A percentile compares a stretch with the other conserved stretches of the same genome.
Evolutionary conservation across 2,329 filamentous ascomycete species (phyloP).

Genomic region (Ophiostoma sp.): DNA sequence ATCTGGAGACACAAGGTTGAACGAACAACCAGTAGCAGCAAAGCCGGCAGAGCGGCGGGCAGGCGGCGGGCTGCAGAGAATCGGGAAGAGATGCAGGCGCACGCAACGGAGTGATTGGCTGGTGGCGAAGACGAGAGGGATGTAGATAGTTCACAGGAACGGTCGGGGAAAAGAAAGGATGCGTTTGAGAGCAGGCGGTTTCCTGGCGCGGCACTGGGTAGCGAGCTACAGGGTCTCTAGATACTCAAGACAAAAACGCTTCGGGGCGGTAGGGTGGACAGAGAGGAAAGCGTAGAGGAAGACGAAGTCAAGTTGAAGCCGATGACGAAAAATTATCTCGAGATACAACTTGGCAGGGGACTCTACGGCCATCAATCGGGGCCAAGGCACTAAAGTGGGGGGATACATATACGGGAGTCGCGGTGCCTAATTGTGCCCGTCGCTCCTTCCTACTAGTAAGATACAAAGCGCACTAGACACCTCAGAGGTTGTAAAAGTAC

Average conservation of each 20-base stretch:
- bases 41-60: not conserved
- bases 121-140: not conserved
- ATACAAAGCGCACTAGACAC: not conserved
- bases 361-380: not conserved
- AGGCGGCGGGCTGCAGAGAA: not conserved
- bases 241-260: not conserved
- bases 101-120: not conserved
- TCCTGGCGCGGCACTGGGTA: not conserved
- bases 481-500: no score
- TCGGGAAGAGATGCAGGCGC: not conserved
- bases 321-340: conserved; percentile 6
- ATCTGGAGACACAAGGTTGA: not conserved
- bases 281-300: not conserved
- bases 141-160: not conserved
- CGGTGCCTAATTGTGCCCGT: not conserved
- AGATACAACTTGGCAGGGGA: not conserved
- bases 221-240: not conserved
- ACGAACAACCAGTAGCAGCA: not conserved
- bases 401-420: not conserved
- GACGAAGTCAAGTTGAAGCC: not conserved
- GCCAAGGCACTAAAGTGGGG: conserved; percentile 6
- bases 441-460: not conserved
- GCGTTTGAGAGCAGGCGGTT: not conserved
- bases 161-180: not conserved
- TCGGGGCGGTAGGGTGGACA: not conserved